Base-by-base conservation (phyloP, 176 grass and related monocot genomes). In the Secale cereale region DNA sequence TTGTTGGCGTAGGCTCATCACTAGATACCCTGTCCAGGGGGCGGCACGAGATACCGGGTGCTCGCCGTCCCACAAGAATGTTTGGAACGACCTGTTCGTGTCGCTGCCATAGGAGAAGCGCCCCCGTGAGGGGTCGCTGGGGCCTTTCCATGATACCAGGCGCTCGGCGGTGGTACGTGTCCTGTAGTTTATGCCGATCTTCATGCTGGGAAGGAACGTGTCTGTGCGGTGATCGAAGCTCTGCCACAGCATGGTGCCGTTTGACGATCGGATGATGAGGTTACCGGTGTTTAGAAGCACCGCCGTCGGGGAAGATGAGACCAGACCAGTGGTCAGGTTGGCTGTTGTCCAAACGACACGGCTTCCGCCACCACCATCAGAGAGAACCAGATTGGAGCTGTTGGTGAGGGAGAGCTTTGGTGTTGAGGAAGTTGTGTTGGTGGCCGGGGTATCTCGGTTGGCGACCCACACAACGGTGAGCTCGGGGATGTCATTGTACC, bases 281-380 rank as follows among this genome's bases (percentile, higher is more conserved):
- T 88, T 88, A 28, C 90, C 90, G 1, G 27, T 69, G 72, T 86
- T 79, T 1, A 52, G 13, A 1, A 92, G 83, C 35, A 88, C 65
- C 0, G 86, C 85, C 2, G 22, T n/a, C 9, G 66, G 66, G 32
- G 20, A 3, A 70, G 66, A 12, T 4, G 20, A n/a, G 8, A 19
- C 20, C 4, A 0, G 66, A 2, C 5, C 20, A 39, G 1, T 2
- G 2, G 33, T 14, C 2, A 70, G 1, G 30, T 32, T 39, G 66
- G 20, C 20, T 3, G 36, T 41, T 4, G 36, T 8, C 70, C 70
- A 73, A 27, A 73, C 0, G 70, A 17, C 23, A 45, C 1, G 36
- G 1, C 70, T 13, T 4, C 39, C 12, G 4, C 10, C 33, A 23
- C 6, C 69, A 72, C 69, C 69, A 13, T 27, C 23, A 0, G 39